A percentile compares a stretch with the other conserved stretches of the same genome.
phyloP scores from a whole-genome alignment of 352 stramenopile species.

The Pythium vanterpoolii region DNA sequence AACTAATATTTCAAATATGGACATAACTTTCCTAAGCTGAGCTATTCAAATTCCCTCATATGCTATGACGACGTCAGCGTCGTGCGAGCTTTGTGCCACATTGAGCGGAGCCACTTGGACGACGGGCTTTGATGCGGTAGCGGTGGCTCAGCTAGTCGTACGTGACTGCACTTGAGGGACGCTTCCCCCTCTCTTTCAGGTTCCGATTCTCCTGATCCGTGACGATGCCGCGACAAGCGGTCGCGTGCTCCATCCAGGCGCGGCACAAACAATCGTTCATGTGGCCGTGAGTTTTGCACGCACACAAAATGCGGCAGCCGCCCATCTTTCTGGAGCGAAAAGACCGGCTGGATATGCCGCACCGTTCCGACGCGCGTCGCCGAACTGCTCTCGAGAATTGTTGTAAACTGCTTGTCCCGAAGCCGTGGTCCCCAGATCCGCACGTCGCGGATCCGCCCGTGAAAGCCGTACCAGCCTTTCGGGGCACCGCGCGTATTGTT shows the following conservation, averaged over 20 bases:
- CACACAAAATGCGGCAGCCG: slow-evolving; percentile 17
- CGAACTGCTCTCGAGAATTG: slow-evolving; percentile 7
- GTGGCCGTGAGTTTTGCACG: slow-evolving; percentile 11
- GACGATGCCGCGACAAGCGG: not conserved
- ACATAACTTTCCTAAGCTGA: not conserved
- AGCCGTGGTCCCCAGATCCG: slow-evolving; percentile 23
- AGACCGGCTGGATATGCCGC: slow-evolving; percentile 9
- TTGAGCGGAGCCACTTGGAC: slow-evolving; percentile 6
- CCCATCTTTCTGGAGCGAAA: slow-evolving; percentile 19
- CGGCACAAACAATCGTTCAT: slow-evolving; percentile 8
- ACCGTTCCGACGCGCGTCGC: not conserved
- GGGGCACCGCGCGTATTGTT: slow-evolving; percentile 27
- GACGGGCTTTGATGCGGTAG: not conserved
- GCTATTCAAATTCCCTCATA: not conserved
- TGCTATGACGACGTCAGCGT: not conserved
- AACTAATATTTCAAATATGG: not conserved
- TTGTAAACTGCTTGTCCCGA: slow-evolving; percentile 12
- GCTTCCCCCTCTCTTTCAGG: no score
- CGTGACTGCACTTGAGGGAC: no score
- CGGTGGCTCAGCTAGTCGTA: not conserved
- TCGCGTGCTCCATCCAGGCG: not conserved
- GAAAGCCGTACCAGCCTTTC: slow-evolving; percentile 44
- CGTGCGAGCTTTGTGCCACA: slow-evolving; percentile 8
- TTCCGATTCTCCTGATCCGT: not conserved
- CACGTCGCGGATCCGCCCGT: slow-evolving; percentile 37